Base-by-base conservation (phyloP, 2,329 filamentous ascomycete species). In the Aspergillus sp. region DNA sequence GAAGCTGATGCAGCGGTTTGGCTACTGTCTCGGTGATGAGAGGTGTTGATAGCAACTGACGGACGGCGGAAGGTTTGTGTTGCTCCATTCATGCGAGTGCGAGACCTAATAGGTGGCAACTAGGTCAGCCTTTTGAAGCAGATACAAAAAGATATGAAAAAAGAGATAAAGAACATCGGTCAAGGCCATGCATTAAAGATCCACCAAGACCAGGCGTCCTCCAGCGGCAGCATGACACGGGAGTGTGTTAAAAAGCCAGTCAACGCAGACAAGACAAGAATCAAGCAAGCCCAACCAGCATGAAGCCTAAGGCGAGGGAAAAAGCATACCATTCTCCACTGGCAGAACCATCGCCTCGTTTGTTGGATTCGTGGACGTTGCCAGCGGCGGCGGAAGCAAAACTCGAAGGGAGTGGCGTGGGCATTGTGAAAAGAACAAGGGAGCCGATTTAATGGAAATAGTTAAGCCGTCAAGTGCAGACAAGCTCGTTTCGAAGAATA, bases 341-440 rank as follows among this genome's bases (percentile, higher is more conserved):
- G 55, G 72, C 72, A 66, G 79, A 60, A 66, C 73, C 71, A 77
- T 80, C 67, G 67, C 71, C 65, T 75, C 79, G 71, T 69, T 71
- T 72, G 76, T 77, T 67, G 79, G 80, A 66, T 66, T 81, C 65
- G 75, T 68, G 72, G 60, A 77, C 82, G 68, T 87, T 85, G 68
- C 85, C 85, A 66, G 86, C 85, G 58, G 86, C 86, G 61, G 86
- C 86, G 64, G 86, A 88, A 66, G 86, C 86, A 72, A 90, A 90
- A 76, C 84, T 89, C 59, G 86, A 88, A 61, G 85, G 82, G 68
- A 88, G 79, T 73, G 85, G 83, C 66, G 82, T 81, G 73, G 84
- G 80, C 85, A 88, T 78, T 61, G 57, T 70, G 59, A 48, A 48
- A 48, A 57, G 55, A 57, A 51, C 43, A 12, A 39, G 12, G 27